Conservation (phyloP, 495 filamentous ascomycete species). For the Haplographium delicatum region DNA sequence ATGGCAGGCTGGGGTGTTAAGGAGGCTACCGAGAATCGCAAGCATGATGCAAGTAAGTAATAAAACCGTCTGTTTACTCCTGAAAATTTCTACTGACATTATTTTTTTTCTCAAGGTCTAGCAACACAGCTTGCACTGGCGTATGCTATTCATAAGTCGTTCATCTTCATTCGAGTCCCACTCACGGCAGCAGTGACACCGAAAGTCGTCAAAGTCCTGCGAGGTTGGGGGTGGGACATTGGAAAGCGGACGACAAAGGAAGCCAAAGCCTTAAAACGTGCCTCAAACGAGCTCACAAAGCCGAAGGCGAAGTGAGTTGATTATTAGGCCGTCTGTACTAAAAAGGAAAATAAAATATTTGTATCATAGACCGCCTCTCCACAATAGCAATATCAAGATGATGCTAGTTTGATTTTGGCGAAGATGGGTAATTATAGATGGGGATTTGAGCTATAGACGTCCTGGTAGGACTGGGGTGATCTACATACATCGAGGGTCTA, state of each 20-base stretch:
- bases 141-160: conserved; percentile 96
- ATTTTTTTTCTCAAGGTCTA: too few relatives aligned
- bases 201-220: conserved; percentile 80
- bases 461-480: too few relatives aligned
- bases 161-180: conserved; percentile 91
- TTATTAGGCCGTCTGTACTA: neutral
- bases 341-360: too few relatives aligned
- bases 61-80: too few relatives aligned
- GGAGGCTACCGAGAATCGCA: conserved; percentile 42
- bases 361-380: too few relatives aligned
- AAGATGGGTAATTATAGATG: too few relatives aligned
- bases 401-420: neutral
- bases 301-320: neutral
- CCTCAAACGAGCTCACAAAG: conserved; percentile 4
- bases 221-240: conserved; percentile 72
- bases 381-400: too few relatives aligned
- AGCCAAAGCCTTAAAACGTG: conserved; percentile 24
- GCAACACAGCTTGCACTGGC: conserved; percentile 86
- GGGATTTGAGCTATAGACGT: too few relatives aligned
- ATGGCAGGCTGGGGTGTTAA: conserved; percentile 47
- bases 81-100: too few relatives aligned
- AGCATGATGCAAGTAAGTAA: conserved; percentile 22
- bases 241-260: conserved; percentile 41
- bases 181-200: conserved; percentile 84
- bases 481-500: too few relatives aligned